Evolutionary conservation across 1,139 yeast species (phyloP), one percentile per base, ranked within the genome.

Genomic region (Suhomyces taliae): DNA sequence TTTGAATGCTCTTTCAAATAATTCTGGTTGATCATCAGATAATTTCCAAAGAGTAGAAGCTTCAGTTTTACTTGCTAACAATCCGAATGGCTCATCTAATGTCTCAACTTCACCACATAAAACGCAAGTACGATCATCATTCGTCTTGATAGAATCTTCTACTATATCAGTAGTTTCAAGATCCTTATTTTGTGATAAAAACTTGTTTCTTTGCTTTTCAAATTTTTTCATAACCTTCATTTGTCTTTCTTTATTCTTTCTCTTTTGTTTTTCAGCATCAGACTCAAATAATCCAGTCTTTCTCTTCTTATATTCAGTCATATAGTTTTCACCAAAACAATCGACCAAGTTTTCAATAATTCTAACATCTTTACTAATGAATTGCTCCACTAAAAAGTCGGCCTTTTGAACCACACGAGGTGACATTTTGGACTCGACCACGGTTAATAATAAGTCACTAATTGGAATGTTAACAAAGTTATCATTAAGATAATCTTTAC

Each of bases 21-120:
- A 42, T 2, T 39, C 33, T 2, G 37, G 40, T 19, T 48, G 42
- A 7, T 49, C 47, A 6, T 42, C 56, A 1, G 87, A 84, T n/a
- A 80, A 44, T 27, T 69, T 65, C 81, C 85, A 77, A 45, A 80
- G 74, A 0, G 68, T 62, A 2, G 79, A 66, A 0, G 79, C 64
- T 7, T 60, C 58, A 0, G 70, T 59, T 1, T 69, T 58, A 29
- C 70, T 66, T 5, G 73, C 74, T n/a, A 83, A 74, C n/a, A 82
- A 62, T 6, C 87, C 88, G 63, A 85, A 80, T 0, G 74, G 55
- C 10, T 76, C 71, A 26, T 70, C 70, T 24, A 59, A 50, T 8
- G 72, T 66, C 47, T 79, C 83, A 0, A 73, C 66, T 50, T 82
- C 86, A 46, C 87, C 90, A 65, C 95, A 87, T 12, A 83, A 60